Base-by-base conservation (phyloP, 2,329 filamentous ascomycete genomes). In the Dactylella cylindrospora region DNA sequence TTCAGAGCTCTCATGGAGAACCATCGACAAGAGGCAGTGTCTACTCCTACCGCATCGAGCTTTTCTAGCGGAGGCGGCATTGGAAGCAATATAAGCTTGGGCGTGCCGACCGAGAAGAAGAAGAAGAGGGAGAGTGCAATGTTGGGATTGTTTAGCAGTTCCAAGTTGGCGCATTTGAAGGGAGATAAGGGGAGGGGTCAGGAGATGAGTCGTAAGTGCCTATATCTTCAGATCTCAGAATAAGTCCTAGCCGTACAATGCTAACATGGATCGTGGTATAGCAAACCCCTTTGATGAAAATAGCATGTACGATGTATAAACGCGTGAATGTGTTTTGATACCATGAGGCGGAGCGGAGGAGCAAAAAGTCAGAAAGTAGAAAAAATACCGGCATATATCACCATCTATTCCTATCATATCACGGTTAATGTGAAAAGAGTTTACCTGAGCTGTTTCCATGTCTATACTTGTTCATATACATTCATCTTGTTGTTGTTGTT, bases 91-190 rank as follows among this genome's bases (percentile, higher is more conserved):
- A 57, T 64, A 49, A 41, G 50, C 22, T 39, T 64, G 31, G 53
- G 45, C 31, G 53, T 55, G 28, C 40, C 40, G 31, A 33, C 28
- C 20, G 51, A 64, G 38, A 64, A 64, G 46, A 64, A 64, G 59
- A 51, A 44, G 38, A 52, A 43, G 46, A 43, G 59, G 33, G 47
- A 64, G 43, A 64, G 59, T 40, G 53, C 59, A 5, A 64, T 64
- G 59, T 51, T 64, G 59, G 59, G 59, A 45, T 45, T 64, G 23
- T 64, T 64, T 28, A 64, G 59, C 59, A 51, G 44, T 41, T 55
- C 44, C 31, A 64, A 64, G 32, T 57, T 55, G 43, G 53, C 59
- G 28, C 38, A 51, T 3, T 39, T 57, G 26, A 62, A 62, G 43
- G 33, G 50, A 8, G n/a, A 31, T 13, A 64, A 64, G 38, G 51